Conservation (phyloP, 1,284 basidiomycete genomes). For the Ceratobasidium sp. region DNA sequence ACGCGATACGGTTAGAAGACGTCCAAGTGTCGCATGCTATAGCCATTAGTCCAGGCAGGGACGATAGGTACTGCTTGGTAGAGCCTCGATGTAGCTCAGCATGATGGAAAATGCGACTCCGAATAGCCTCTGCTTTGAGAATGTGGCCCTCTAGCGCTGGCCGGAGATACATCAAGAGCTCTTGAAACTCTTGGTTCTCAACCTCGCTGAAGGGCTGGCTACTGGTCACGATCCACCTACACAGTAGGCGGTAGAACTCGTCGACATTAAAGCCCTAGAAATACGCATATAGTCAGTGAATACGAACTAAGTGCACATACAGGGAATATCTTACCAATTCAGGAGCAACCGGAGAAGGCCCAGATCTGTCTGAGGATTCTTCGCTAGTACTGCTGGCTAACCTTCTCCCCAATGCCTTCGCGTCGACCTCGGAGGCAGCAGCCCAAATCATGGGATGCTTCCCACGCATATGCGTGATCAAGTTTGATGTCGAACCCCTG, state of each 20-base stretch:
- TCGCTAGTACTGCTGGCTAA: too few species aligned
- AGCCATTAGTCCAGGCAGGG: constrained; percentile 21
- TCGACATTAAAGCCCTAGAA: background rate
- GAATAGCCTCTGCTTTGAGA: background rate
- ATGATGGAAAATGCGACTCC: background rate
- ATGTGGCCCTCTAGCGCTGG: background rate
- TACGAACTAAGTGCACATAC: too few species aligned
- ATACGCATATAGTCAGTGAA: background rate
- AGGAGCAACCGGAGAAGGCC: background rate
- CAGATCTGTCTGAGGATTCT: background rate
- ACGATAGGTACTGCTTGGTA: background rate
- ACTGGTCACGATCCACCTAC: background rate
- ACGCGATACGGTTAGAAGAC: constrained; percentile 33
- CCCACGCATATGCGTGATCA: background rate
- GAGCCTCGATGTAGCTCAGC: background rate
- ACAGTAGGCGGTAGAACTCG: background rate
- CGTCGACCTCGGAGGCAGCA: too few species aligned
- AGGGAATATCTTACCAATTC: background rate
- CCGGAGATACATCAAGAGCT: background rate
- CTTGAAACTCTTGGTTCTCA: constrained; percentile 3
- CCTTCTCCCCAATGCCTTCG: too few species aligned
- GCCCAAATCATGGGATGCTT: background rate
- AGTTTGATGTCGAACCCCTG: background rate
- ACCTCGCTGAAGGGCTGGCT: constrained; percentile 16
- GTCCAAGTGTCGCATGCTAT: constrained; percentile 41